phyloP scores from a whole-genome alignment of 1,284 basidiomycete genomes.

The Heterobasidion parviporum region DNA sequence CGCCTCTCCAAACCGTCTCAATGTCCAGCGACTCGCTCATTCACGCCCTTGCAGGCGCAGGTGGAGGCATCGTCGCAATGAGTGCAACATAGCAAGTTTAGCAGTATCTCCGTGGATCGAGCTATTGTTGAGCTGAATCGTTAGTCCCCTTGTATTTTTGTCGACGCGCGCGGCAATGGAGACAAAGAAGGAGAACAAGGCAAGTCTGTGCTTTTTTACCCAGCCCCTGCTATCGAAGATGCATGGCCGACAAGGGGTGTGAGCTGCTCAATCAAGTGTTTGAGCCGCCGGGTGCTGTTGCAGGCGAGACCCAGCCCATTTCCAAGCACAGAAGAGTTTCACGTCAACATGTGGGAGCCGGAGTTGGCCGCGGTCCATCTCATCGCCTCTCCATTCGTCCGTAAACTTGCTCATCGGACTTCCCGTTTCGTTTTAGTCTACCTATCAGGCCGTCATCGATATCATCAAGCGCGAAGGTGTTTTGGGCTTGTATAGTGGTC shows the following conservation, averaged over 20 bases:
- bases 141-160: conserved; percentile 84
- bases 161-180: conserved; percentile 93
- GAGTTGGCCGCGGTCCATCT: background rate
- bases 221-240: background rate
- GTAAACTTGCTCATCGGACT: background rate
- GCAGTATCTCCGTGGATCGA: conserved; percentile 2
- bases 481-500: conserved; percentile 80
- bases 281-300: background rate
- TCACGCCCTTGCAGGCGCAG: conserved; percentile 85
- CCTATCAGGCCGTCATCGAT: conserved; percentile 59
- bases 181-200: conserved; percentile 72
- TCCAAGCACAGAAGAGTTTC: background rate
- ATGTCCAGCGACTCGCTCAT: conserved; percentile 78
- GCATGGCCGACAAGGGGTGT: background rate
- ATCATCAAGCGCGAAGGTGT: conserved; percentile 84
- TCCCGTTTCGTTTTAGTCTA: conserved; percentile 27
- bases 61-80: conserved; percentile 90
- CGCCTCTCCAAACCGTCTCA: background rate
- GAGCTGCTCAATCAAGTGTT: background rate
- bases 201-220: conserved; percentile 17
- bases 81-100: conserved; percentile 66
- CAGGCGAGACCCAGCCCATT: background rate
- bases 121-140: conserved; percentile 1
- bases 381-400: background rate
- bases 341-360: background rate